Evolutionary conservation across 208 protist genomes (phyloP), one percentile per base, ranked within the genome.

Genomic region (Blechomonas ayalai): DNA sequence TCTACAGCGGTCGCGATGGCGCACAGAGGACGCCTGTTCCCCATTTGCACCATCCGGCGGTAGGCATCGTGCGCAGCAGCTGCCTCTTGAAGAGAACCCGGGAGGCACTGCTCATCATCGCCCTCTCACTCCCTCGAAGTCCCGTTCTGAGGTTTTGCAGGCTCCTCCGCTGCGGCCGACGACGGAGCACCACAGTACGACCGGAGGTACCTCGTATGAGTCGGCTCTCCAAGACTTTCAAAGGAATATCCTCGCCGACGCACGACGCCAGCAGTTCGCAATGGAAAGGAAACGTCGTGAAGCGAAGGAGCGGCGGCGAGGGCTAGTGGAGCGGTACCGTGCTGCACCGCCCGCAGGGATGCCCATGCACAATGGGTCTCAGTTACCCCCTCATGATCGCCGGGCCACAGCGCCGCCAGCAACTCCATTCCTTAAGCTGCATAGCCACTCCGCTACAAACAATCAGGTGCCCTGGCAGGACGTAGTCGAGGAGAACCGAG

Each of bases 281-380:
- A 20, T 56, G 32, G 19, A 40, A 15, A 29, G 25, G 15, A n/a
- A 33, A 2, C 18, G 22, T 22, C 22, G 31, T 4, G 37, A 63
- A 13, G 6, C 25, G 9, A 24, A 56, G 18, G 43, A 8, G 10
- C 56, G 56, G 27, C 38, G 28, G 39, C 51, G 31, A 24, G 46
- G 40, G 44, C 35, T 63, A 7, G 36, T 51, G n/a, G 32, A 53
- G 23, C 51, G 45, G 28, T 63, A 63, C 26, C 50, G 16, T 32
- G 24, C 35, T 23, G 44, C 44, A 4, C 22, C 52, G 40, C 22
- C 31, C 19, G 26, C 8, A 28, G 13, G 7, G 15, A 16, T 2
- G 29, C 5, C 19, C 22, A 6, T 31, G 42, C 10, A 44, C 10
- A n/a, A 44, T 16, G 10, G 10, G 19, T 10, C 4, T 23, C 39